Evolutionary conservation across 108 stramenopile species (phyloP).

Genomic region (Discostella stelligeroides): DNA sequence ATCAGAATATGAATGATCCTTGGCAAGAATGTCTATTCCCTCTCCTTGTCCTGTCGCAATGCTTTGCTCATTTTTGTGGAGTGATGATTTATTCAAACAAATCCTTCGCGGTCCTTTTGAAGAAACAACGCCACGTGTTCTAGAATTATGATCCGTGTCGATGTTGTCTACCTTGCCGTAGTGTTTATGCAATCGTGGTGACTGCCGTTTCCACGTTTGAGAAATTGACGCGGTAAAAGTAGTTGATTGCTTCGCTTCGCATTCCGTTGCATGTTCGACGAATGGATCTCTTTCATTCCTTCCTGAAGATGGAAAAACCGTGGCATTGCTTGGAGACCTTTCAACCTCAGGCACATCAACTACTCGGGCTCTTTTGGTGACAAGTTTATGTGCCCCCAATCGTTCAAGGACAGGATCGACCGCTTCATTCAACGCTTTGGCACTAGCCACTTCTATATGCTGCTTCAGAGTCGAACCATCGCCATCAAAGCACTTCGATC

Average conservation of each 20-base stretch:
- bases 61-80: background rate
- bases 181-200: background rate
- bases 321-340: background rate
- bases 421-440: too few relatives aligned
- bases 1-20: background rate
- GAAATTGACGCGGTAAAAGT: background rate
- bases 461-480: background rate
- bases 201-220: background rate
- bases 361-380: constrained; percentile 19
- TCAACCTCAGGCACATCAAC: background rate
- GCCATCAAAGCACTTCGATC: background rate
- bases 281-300: too few relatives aligned
- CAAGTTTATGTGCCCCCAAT: constrained; percentile 35
- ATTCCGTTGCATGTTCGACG: background rate
- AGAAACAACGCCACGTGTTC: background rate
- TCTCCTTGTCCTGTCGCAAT: background rate
- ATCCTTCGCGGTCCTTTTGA: constrained; percentile 13
- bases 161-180: background rate
- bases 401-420: constrained; percentile 27
- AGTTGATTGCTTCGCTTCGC: background rate
- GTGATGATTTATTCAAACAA: background rate
- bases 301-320: too few relatives aligned
- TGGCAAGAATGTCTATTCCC: background rate
- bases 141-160: background rate
- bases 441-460: too few relatives aligned